Evolutionary conservation across 176 grass and related monocot species (phyloP), one percentile per base, ranked within the genome.

Genomic region (Triticum monococcum): DNA sequence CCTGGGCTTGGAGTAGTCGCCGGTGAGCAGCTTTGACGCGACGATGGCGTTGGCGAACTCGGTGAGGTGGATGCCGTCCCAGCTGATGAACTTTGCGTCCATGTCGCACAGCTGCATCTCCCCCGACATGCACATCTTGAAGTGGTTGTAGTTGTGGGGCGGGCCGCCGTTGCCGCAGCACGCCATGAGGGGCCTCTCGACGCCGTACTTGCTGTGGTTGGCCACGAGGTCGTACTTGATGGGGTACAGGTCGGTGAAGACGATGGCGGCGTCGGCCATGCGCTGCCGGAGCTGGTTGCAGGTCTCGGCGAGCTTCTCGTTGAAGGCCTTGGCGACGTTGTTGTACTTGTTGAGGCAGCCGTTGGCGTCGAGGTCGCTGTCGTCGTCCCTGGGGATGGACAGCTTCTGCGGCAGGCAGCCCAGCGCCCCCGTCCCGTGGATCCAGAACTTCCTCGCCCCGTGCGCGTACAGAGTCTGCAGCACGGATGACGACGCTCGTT

Each of bases 141-240:
- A 88, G 32, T 81, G 82, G 79, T 91, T 85, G 85, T 90, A 95
- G 85, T 97, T 97, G 93, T 97, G 90, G 1, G 95, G 92, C n/a
- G 95, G 85, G n/a, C 95, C 92, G 4, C 95, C 92, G 38, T 95
- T 45, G 28, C 95, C 95, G 37, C 95, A 97, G 69, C 95, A 97
- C 52, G 87, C 85, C 95, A 93, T 97, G 11, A 91, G 90, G 17
- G 91, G 92, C 25, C 57, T 82, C 41, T 91, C 92, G 20, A 97
- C 81, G 59, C 92, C 87, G 31, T 94, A 81, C 14, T 9, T 9
- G 1, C 43, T 79, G 77, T 91, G 82, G 75, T 91, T 94, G 9
- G 89, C 87, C 17, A 94, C 87, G 1, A 94, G 86, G 50, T 90
- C 86, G 33, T 93, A 90, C 79, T 93, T 93, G 82, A 80, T 24